These are phyloP conservation scores for Vaccinium macrocarpon DNA, from an alignment of 148 eudicot genomes.

Conservation along the genomic window DNA sequence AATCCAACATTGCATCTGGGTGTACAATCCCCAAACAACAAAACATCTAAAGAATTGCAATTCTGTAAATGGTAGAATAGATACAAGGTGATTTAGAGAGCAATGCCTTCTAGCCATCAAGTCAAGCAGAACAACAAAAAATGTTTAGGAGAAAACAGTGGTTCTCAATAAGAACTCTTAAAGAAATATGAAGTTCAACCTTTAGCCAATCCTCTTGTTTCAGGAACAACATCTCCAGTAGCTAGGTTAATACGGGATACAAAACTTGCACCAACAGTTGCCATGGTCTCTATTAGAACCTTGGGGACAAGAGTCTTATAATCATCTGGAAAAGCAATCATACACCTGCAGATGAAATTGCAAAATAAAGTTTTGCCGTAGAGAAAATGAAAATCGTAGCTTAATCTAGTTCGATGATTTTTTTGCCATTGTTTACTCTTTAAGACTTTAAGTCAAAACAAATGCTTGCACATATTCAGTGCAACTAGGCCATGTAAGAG, in stretches of 20 bases:
- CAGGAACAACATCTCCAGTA: conserved; percentile 84
- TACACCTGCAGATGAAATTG: conserved; percentile 58
- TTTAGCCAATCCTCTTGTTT: conserved; percentile 86
- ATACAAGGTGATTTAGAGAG: conserved; percentile 1
- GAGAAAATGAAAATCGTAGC: not conserved
- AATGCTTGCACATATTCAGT: not conserved
- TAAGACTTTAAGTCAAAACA: not conserved
- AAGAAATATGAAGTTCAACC: conserved; percentile 39
- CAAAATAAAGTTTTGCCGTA: not conserved
- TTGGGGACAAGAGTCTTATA: conserved; percentile 83
- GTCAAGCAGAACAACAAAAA: conserved; percentile 14
- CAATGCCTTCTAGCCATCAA: conserved; percentile 5
- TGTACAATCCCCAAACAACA: not conserved
- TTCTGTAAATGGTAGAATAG: not conserved
- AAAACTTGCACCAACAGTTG: conserved; percentile 63
- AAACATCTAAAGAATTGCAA: not conserved
- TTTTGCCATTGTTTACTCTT: not conserved
- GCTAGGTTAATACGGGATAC: conserved; percentile 84
- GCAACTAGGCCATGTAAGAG: not conserved
- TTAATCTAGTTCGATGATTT: not conserved
- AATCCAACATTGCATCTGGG: not conserved
- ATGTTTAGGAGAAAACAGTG: not conserved
- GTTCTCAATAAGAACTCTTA: not conserved
- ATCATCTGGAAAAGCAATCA: conserved; percentile 89
- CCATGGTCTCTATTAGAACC: conserved; percentile 65